These are phyloP conservation scores for Trametes gibbosa DNA, from an alignment of 768 basidiomycete genomes.

Conservation along the genomic window DNA sequence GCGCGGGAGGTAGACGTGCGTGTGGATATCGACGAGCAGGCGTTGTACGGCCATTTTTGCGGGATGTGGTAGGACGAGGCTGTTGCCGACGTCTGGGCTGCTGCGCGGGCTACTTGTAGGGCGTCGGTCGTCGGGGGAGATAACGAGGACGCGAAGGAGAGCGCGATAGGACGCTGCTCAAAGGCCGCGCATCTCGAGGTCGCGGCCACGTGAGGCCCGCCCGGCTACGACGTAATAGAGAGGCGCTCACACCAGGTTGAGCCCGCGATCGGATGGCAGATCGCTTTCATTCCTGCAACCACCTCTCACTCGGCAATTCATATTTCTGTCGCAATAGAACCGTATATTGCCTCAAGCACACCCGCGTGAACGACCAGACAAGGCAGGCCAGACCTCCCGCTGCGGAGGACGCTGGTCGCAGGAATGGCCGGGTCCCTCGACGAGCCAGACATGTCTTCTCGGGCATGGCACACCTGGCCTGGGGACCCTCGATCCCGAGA, in stretches of 20 bases:
- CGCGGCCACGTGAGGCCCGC: constrained; percentile 15
- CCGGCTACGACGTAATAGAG: too few species aligned
- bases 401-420: background rate
- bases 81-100: background rate
- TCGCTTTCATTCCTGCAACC: background rate
- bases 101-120: background rate
- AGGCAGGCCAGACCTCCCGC: too few species aligned
- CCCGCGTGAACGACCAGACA: too few species aligned
- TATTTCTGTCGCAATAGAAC: background rate
- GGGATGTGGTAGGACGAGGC: too few species aligned
- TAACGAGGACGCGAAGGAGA: background rate
- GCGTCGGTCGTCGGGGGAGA: background rate
- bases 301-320: background rate
- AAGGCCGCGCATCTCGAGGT: constrained; percentile 7
- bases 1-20: constrained; percentile 80
- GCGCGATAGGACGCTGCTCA: too few species aligned
- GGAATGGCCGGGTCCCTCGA: background rate
- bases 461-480: too few species aligned
- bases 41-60: constrained; percentile 19
- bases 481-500: too few species aligned
- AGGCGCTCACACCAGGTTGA: background rate
- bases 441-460: background rate
- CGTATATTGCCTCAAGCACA: too few species aligned
- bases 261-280: constrained; percentile 9
- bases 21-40: constrained; percentile 78